These are phyloP conservation scores for Hysterium pulicare DNA, from an alignment of 2,329 filamentous ascomycete species.

Conservation along the genomic window DNA sequence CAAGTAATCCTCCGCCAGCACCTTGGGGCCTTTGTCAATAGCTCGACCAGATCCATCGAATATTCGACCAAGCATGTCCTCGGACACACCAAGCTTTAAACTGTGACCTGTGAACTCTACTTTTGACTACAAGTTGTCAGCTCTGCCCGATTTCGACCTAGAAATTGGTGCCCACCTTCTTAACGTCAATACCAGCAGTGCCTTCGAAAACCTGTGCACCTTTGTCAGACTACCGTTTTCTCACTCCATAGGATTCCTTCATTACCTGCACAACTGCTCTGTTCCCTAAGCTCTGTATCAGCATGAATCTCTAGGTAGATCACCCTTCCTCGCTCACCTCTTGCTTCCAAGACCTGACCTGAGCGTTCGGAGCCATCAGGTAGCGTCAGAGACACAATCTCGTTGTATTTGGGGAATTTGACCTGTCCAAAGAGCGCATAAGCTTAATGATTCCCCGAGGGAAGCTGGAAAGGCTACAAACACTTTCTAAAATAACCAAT, in stretches of 20 bases:
- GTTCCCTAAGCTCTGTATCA: slow-evolving; percentile 59
- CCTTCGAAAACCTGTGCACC: slow-evolving; percentile 89
- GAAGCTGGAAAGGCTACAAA: slow-evolving; percentile 45
- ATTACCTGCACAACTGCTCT: slow-evolving; percentile 90
- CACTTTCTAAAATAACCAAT: slow-evolving; percentile 95
- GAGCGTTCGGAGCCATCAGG: slow-evolving; percentile 92
- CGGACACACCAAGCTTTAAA: slow-evolving; percentile 96
- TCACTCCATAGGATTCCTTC: neutral
- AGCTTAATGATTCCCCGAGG: slow-evolving; percentile 14
- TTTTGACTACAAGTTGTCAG: slow-evolving; percentile 64
- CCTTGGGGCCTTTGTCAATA: slow-evolving; percentile 98
- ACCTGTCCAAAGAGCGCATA: slow-evolving; percentile 56
- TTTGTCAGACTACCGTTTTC: slow-evolving; percentile 19
- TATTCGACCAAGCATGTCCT: slow-evolving; percentile 98
- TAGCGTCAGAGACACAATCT: slow-evolving; percentile 93
- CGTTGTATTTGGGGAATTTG: slow-evolving; percentile 96
- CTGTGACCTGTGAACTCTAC: slow-evolving; percentile 97
- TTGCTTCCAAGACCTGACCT: slow-evolving; percentile 94
- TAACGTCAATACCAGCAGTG: slow-evolving; percentile 95
- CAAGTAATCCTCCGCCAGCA: slow-evolving; percentile 94
- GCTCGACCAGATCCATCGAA: slow-evolving; percentile 97
- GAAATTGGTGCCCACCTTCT: slow-evolving; percentile 60
- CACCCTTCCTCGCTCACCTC: slow-evolving; percentile 60
- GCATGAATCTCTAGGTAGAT: slow-evolving; percentile 5
- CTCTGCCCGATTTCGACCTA: slow-evolving; percentile 10